Percentiles rank a stretch among this genome's conserved stretches.
Evolutionary conservation across 345 rosid genomes (phyloP).

Genomic region (Pugionium cornutum): DNA sequence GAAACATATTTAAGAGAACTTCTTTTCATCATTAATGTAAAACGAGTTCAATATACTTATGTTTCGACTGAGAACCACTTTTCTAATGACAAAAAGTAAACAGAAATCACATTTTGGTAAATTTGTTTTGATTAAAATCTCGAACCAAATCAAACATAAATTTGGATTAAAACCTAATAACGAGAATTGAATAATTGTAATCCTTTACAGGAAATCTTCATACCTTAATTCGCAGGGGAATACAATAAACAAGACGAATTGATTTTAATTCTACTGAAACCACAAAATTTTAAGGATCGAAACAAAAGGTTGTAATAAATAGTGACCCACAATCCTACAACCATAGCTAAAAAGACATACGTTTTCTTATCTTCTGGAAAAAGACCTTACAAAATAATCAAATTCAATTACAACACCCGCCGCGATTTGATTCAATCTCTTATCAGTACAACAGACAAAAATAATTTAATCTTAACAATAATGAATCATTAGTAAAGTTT

Average conservation of each 20-base stretch:
- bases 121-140: too few relatives aligned
- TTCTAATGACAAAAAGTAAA: not conserved
- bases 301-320: conserved; percentile 21
- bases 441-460: conserved; percentile 25
- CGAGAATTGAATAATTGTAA: too few relatives aligned
- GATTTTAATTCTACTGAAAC: not conserved
- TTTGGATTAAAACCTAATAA: too few relatives aligned
- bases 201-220: not conserved
- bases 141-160: too few relatives aligned
- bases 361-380: conserved; percentile 28
- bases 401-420: conserved; percentile 38
- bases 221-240: not conserved
- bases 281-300: not conserved
- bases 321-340: conserved; percentile 27
- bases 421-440: conserved; percentile 27
- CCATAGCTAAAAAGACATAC: conserved; percentile 21
- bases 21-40: conserved; percentile 27
- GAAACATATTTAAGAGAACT: conserved; percentile 30
- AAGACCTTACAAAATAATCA: conserved; percentile 25
- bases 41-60: conserved; percentile 5
- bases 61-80: conserved; percentile 12
- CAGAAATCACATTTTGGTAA: conserved; percentile 8
- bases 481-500: conserved; percentile 1
- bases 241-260: conserved; percentile 2
- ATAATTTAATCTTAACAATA: not conserved